Evolutionary conservation across 805 yeast genomes (phyloP).

Genomic region (Wickerhamiella siamensis): DNA sequence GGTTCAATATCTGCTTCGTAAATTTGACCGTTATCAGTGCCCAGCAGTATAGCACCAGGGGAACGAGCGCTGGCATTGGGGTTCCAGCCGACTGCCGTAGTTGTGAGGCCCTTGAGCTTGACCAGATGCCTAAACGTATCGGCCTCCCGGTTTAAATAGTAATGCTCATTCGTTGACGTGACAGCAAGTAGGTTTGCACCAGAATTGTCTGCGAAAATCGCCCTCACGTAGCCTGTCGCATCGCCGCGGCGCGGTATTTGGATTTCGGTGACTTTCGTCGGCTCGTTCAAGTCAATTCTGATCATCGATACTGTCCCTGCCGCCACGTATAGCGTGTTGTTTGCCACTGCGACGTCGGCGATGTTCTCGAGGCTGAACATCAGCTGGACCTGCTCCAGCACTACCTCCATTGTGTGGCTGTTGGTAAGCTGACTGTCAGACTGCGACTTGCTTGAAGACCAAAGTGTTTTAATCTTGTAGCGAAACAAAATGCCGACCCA

Average conservation of each 20-base stretch:
- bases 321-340: slow-evolving; percentile 43
- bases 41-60: slow-evolving; percentile 37
- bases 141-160: slow-evolving; percentile 32
- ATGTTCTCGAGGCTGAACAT: slow-evolving; percentile 36
- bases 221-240: slow-evolving; percentile 10
- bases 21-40: slow-evolving; percentile 35
- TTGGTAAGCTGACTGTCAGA: not conserved
- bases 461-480: too few species aligned
- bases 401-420: slow-evolving; percentile 10
- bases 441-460: not conserved
- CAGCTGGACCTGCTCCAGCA: slow-evolving; percentile 34
- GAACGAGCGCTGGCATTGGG: slow-evolving; percentile 25
- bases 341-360: slow-evolving; percentile 36
- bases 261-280: slow-evolving; percentile 39
- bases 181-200: slow-evolving; percentile 41
- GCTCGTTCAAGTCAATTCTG: slow-evolving; percentile 51
- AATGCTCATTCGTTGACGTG: slow-evolving; percentile 34
- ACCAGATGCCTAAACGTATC: slow-evolving; percentile 30
- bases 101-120: slow-evolving; percentile 33
- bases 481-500: slow-evolving; percentile 29
- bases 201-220: slow-evolving; percentile 34
- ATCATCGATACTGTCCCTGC: slow-evolving; percentile 39
- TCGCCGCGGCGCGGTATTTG: slow-evolving; percentile 21
- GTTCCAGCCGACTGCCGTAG: slow-evolving; percentile 32
- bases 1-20: slow-evolving; percentile 34